Evolutionary conservation across 208 protist genomes (phyloP).

Genomic region (Leishmania tropica): DNA sequence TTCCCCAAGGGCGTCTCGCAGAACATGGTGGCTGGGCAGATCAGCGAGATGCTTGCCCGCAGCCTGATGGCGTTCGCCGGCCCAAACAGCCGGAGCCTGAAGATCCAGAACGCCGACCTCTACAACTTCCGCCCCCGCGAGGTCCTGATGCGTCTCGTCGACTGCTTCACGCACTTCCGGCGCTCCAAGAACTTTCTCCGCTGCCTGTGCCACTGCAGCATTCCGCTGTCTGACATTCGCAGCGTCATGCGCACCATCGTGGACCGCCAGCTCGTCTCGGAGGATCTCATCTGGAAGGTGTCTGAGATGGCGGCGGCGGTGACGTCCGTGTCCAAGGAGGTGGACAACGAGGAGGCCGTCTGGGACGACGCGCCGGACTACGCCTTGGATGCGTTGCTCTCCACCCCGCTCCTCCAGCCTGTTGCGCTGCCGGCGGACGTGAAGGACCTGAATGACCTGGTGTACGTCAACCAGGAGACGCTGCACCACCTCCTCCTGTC

Average conservation of each 20-base stretch:
- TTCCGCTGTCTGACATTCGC: conserved; percentile 59
- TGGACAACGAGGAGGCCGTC: conserved; percentile 74
- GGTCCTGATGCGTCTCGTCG: conserved; percentile 75
- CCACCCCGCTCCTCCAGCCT: conserved; percentile 76
- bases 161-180: conserved; percentile 83
- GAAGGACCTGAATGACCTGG: conserved; percentile 75
- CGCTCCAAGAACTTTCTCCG: conserved; percentile 74
- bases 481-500: conserved; percentile 87
- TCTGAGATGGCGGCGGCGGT: conserved; percentile 62
- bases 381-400: conserved; percentile 82
- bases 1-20: conserved; percentile 84
- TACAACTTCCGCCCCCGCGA: conserved; percentile 83
- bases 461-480: conserved; percentile 85
- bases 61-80: conserved; percentile 85
- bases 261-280: conserved; percentile 66
- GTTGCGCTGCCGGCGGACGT: conserved; percentile 84
- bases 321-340: conserved; percentile 49
- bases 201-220: conserved; percentile 77
- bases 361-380: conserved; percentile 90
- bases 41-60: conserved; percentile 85
- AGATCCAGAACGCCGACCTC: conserved; percentile 77
- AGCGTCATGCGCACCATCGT: conserved; percentile 62
- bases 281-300: conserved; percentile 65
- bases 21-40: conserved; percentile 89
- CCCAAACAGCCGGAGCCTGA: conserved; percentile 70